Percentiles rank a stretch among this genome's conserved stretches.
Evolutionary conservation across 768 basidiomycete genomes (phyloP).

Genomic region (Suillus plorans): DNA sequence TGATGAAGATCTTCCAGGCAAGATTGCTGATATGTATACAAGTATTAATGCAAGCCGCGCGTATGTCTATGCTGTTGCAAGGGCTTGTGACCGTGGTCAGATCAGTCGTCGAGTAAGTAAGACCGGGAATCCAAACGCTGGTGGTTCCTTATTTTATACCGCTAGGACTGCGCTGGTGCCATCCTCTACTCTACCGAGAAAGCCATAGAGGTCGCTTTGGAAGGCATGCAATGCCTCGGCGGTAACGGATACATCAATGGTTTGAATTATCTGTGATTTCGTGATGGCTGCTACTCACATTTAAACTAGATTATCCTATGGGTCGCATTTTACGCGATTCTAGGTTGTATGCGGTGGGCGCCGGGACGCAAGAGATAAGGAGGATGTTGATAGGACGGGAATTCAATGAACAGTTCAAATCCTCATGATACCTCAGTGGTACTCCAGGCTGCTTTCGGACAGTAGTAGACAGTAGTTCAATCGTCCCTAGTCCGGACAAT

Average conservation of each 20-base stretch:
- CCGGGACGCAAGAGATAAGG: constrained; percentile 95
- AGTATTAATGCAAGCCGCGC: constrained; percentile 84
- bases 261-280: constrained; percentile 30
- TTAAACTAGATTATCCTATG: constrained; percentile 76
- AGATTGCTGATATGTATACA: constrained; percentile 94
- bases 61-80: constrained; percentile 91
- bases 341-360: constrained; percentile 88
- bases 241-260: constrained; percentile 97
- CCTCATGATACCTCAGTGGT: constrained; percentile 11
- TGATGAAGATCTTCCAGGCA: constrained; percentile 42
- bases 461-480: not conserved
- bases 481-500: not conserved
- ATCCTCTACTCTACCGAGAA: constrained; percentile 93
- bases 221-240: constrained; percentile 91
- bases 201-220: constrained; percentile 86
- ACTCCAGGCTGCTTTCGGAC: not conserved
- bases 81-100: constrained; percentile 80
- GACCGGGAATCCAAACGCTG: not conserved
- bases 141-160: constrained; percentile 11
- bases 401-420: constrained; percentile 72
- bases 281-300: constrained; percentile 1
- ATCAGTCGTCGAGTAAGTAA: constrained; percentile 71
- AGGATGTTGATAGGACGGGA: constrained; percentile 93
- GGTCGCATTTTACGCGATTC: constrained; percentile 88
- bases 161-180: constrained; percentile 91